Evolutionary conservation across 2,329 filamentous ascomycete genomes (phyloP).

Genomic region (Botrytis byssoidea): DNA sequence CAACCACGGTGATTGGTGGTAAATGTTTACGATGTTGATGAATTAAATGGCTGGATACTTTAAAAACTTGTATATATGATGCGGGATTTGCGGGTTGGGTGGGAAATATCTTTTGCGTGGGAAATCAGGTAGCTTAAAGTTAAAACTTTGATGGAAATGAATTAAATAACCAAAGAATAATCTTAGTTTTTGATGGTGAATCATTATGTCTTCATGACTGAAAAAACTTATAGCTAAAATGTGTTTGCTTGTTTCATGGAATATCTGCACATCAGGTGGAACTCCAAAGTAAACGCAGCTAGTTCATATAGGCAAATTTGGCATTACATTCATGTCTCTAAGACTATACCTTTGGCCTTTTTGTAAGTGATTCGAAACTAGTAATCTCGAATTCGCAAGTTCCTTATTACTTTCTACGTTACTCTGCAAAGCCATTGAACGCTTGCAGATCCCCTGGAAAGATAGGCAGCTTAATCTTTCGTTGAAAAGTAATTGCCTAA

Average conservation of each 20-base stretch:
- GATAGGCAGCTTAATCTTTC: no score
- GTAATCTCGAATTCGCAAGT: background rate
- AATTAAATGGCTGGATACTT: background rate
- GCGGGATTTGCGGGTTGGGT: constrained; percentile 14
- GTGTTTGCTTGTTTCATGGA: background rate
- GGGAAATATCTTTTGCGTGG: background rate
- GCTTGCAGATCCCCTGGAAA: no score
- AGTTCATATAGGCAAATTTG: background rate
- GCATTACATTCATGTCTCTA: background rate
- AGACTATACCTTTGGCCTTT: background rate
- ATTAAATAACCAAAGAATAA: background rate
- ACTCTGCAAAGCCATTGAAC: background rate
- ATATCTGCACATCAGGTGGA: background rate
- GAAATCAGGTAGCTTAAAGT: background rate
- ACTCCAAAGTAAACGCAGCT: accelerated
- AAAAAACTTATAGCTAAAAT: accelerated
- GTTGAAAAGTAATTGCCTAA: background rate
- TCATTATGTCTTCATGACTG: background rate
- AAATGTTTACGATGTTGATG: constrained; percentile 26
- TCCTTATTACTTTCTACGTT: background rate
- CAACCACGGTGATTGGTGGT: constrained; percentile 95
- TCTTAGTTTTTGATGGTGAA: background rate
- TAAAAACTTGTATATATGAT: constrained; percentile 16
- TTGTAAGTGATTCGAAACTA: no score
- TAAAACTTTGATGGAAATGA: background rate